A percentile compares a stretch with the other conserved stretches of the same genome.
Conservation (phyloP, 2,329 filamentous ascomycete genomes). For the Venturia carpophila region DNA sequence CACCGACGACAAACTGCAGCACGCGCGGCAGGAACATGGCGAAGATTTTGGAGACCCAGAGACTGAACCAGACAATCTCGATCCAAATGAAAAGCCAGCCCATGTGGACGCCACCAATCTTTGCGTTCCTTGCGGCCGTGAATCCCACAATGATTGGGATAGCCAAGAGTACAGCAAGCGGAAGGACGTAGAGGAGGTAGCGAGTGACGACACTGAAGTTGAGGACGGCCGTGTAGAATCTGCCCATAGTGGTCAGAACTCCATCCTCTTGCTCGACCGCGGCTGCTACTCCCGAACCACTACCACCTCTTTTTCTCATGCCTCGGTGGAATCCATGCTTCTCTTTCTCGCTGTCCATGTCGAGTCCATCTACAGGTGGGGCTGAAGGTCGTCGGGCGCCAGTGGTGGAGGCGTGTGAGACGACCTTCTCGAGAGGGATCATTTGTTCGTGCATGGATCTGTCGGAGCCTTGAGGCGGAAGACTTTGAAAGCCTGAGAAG, state of each 20-base stretch:
- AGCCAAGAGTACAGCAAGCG: constrained; percentile 50
- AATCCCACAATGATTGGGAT: constrained; percentile 57
- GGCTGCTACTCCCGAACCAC: neutral
- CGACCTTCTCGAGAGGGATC: constrained; percentile 52
- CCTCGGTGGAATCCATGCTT: constrained; percentile 33
- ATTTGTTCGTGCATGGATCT: constrained; percentile 4
- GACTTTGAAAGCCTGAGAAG: constrained; percentile 1
- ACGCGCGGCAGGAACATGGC: constrained; percentile 51
- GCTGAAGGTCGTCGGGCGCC: constrained; percentile 16
- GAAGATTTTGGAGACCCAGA: constrained; percentile 55
- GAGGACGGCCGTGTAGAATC: constrained; percentile 52
- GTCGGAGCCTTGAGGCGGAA: neutral
- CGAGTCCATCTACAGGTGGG: constrained; percentile 1
- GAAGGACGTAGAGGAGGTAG: constrained; percentile 56
- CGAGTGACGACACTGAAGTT: constrained; percentile 56
- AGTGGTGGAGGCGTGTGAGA: constrained; percentile 35
- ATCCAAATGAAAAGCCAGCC: constrained; percentile 59
- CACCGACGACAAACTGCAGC: constrained; percentile 54
- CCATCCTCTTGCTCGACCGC: constrained; percentile 25
- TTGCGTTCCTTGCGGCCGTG: constrained; percentile 39
- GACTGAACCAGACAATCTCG: constrained; percentile 55
- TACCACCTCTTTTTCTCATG: constrained; percentile 21
- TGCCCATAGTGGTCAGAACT: constrained; percentile 46
- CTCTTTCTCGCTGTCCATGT: constrained; percentile 31
- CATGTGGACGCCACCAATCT: constrained; percentile 49